A percentile compares a stretch with the other conserved stretches of the same genome.
Conservation (phyloP, 2,329 filamentous ascomycete genomes). For the Colletotrichum chlorophyti region DNA sequence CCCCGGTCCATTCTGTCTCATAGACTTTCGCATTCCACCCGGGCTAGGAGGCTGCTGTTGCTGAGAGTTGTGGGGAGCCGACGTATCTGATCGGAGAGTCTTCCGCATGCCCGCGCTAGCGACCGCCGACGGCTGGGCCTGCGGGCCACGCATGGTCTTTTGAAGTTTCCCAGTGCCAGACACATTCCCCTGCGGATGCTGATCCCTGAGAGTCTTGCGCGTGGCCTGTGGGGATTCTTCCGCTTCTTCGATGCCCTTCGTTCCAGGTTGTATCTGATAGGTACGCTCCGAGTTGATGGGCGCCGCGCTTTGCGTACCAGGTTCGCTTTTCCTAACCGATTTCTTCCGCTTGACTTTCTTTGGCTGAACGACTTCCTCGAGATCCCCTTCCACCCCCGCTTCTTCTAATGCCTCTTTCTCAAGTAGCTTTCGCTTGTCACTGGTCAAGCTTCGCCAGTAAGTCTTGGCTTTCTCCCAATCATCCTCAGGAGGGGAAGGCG, state of each 20-base stretch:
- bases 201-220: conserved; percentile 17
- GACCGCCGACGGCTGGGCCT: conserved; percentile 22
- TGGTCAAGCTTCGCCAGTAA: conserved; percentile 73
- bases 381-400: conserved; percentile 54
- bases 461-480: conserved; percentile 74
- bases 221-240: neutral
- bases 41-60: neutral
- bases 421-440: conserved; percentile 67
- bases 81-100: conserved; percentile 23
- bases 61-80: neutral
- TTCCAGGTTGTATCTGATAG: conserved; percentile 49
- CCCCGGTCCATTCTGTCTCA: conserved; percentile 28
- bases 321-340: conserved; percentile 32
- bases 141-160: conserved; percentile 53
- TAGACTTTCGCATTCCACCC: conserved; percentile 38
- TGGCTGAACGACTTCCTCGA: conserved; percentile 41
- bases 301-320: conserved; percentile 18
- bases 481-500: too few relatives aligned
- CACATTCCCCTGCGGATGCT: conserved; percentile 10
- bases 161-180: conserved; percentile 43
- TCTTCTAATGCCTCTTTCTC: conserved; percentile 64
- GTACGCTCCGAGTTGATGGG: conserved; percentile 33
- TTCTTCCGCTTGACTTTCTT: conserved; percentile 42
- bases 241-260: conserved; percentile 29
- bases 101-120: conserved; percentile 35